Conservation (phyloP, 148 eudicot species). For the Vaccinium myrtillus region DNA sequence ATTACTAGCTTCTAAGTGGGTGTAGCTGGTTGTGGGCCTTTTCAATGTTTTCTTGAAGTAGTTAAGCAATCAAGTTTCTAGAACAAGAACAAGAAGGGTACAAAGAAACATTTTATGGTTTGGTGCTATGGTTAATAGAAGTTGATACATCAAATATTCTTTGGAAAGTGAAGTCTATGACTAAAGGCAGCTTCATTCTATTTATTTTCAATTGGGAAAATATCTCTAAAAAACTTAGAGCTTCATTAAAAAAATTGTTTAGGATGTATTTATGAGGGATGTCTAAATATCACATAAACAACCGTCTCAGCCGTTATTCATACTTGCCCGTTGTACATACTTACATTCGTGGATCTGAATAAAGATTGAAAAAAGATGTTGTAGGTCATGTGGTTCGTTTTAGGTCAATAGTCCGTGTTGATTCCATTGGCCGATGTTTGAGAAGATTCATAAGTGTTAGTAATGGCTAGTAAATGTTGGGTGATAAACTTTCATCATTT, state of each 20-base stretch:
- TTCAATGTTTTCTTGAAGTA: neutral
- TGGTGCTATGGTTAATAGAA: neutral
- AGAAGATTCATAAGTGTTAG: neutral
- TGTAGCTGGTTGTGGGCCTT: neutral
- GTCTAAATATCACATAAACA: no score
- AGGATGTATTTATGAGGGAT: no score
- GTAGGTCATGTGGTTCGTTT: no score
- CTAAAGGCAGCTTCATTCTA: neutral
- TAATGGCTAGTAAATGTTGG: no score
- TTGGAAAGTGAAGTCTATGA: neutral
- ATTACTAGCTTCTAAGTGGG: neutral
- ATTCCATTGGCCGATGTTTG: neutral
- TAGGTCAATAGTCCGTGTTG: neutral
- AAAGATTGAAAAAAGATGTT: no score
- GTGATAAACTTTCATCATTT: neutral
- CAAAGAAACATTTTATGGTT: neutral
- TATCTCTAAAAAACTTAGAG: no score
- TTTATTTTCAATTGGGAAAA: neutral
- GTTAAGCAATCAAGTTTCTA: conserved; percentile 4
- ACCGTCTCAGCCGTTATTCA: no score
- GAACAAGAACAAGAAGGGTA: neutral
- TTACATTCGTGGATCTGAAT: no score
- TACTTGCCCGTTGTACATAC: no score
- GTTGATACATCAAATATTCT: neutral
- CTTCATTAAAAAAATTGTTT: neutral